Evolutionary conservation across 106 monocot genomes (phyloP).

Genomic region (Phalaenopsis aphrodite): DNA sequence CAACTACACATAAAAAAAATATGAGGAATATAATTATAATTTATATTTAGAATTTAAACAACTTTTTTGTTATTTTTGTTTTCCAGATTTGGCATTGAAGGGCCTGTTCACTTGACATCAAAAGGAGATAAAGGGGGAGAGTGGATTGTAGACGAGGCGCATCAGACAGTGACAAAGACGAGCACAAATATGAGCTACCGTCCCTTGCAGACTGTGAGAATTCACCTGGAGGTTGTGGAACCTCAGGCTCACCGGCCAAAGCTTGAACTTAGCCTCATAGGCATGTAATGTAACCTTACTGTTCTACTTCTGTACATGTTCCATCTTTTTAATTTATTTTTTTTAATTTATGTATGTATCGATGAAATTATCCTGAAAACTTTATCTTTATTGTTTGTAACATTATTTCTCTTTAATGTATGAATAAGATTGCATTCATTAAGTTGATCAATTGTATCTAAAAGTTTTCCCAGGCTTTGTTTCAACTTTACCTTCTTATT

Average conservation of each 20-base stretch:
- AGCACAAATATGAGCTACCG: conserved; percentile 39
- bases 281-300: background rate
- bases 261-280: conserved; percentile 67
- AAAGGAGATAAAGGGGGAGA: conserved; percentile 71
- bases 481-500: no score
- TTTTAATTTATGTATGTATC: background rate
- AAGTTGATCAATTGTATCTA: no score
- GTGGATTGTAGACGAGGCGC: conserved; percentile 76
- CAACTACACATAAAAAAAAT: no score
- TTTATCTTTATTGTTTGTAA: background rate
- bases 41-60: no score
- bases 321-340: background rate
- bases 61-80: background rate
- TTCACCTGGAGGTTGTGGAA: conserved; percentile 96
- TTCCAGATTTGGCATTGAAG: conserved; percentile 94
- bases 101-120: conserved; percentile 61
- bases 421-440: background rate
- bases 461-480: no score
- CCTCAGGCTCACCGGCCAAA: conserved; percentile 89
- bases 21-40: no score
- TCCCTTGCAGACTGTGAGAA: conserved; percentile 66
- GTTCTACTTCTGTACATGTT: background rate
- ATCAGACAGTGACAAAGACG: conserved; percentile 63
- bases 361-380: background rate
- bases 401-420: background rate